Conservation (phyloP, 495 filamentous ascomycete genomes). For the Hypomontagnella submonticulosa region DNA sequence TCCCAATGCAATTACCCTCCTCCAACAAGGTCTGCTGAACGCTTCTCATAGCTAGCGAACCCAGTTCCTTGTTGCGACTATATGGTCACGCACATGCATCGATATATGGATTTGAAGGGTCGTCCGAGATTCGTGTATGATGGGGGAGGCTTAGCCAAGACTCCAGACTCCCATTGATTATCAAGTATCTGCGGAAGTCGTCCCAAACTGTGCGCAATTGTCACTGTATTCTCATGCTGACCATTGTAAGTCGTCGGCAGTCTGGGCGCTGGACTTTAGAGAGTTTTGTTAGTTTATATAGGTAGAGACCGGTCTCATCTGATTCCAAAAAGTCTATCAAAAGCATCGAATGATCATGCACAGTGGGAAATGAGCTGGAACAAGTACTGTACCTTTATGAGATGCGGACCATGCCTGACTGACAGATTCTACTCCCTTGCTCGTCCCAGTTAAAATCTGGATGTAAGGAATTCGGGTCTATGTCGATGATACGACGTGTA, state of each 20-base stretch:
- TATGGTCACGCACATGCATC: slow-evolving; percentile 40
- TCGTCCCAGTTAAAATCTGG: slow-evolving; percentile 7
- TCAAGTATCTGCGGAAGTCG: slow-evolving; percentile 20
- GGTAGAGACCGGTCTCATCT: slow-evolving; percentile 34
- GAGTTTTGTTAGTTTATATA: slow-evolving; percentile 35
- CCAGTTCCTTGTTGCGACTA: slow-evolving; percentile 33
- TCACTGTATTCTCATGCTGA: slow-evolving; percentile 25
- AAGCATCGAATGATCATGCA: slow-evolving; percentile 45
- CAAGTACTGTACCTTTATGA: slow-evolving; percentile 39
- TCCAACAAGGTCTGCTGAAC: slow-evolving; percentile 40
- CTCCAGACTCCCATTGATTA: slow-evolving; percentile 50
- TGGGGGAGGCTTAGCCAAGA: slow-evolving; percentile 38
- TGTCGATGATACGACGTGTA: slow-evolving; percentile 8
- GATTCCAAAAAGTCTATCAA: slow-evolving; percentile 22
- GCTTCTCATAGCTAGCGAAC: slow-evolving; percentile 46
- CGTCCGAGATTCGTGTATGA: slow-evolving; percentile 41
- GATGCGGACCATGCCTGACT: slow-evolving; percentile 12
- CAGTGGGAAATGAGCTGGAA: slow-evolving; percentile 32
- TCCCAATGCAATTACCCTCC: slow-evolving; percentile 41
- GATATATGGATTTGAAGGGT: slow-evolving; percentile 46
- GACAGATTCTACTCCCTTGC: slow-evolving; percentile 16
- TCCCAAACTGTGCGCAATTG: slow-evolving; percentile 20
- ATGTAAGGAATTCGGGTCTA: slow-evolving; percentile 7
- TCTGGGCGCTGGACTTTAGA: slow-evolving; percentile 11
- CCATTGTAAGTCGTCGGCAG: slow-evolving; percentile 16